These are phyloP conservation scores for Sideroxylon spinosum DNA, from an alignment of 179 eudicot genomes.

Conservation along the genomic window DNA sequence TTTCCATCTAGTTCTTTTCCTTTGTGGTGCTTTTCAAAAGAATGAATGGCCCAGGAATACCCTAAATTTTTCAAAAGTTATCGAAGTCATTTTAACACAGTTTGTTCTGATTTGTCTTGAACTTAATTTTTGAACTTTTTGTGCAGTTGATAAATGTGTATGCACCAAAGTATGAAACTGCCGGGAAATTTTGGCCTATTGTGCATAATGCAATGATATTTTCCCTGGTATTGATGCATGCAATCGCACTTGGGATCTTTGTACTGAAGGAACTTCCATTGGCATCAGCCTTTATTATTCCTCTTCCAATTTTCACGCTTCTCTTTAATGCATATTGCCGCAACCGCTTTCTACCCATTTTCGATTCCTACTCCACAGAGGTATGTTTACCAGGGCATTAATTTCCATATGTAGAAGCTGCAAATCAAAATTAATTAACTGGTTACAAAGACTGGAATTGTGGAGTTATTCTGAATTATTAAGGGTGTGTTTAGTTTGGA, in stretches of 20 bases:
- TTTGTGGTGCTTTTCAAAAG: not conserved
- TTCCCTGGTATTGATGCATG: constrained; percentile 65
- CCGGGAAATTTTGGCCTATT: constrained; percentile 66
- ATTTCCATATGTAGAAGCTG: not conserved
- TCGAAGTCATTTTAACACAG: not conserved
- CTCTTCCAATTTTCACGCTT: constrained; percentile 63
- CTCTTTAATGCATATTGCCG: constrained; percentile 72
- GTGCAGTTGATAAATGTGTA: constrained; percentile 69
- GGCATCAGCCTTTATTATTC: constrained; percentile 45
- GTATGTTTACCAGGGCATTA: constrained; percentile 26
- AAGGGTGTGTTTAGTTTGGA: not conserved
- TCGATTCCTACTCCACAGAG: constrained; percentile 54
- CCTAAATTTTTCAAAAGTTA: constrained; percentile 1
- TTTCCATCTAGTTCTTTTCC: not conserved
- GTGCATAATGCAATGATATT: constrained; percentile 67
- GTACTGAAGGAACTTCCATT: constrained; percentile 47
- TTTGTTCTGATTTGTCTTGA: not conserved
- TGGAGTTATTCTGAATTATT: not conserved
- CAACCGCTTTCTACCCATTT: constrained; percentile 65
- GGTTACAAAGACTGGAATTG: not conserved
- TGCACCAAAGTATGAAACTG: constrained; percentile 61
- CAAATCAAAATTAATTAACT: not conserved
- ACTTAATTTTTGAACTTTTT: constrained; percentile 14
- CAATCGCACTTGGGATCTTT: constrained; percentile 66
- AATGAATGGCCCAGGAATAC: not conserved